These are phyloP conservation scores for Mytilinidion resinicola DNA, from an alignment of 495 filamentous ascomycete genomes.

Conservation along the genomic window DNA sequence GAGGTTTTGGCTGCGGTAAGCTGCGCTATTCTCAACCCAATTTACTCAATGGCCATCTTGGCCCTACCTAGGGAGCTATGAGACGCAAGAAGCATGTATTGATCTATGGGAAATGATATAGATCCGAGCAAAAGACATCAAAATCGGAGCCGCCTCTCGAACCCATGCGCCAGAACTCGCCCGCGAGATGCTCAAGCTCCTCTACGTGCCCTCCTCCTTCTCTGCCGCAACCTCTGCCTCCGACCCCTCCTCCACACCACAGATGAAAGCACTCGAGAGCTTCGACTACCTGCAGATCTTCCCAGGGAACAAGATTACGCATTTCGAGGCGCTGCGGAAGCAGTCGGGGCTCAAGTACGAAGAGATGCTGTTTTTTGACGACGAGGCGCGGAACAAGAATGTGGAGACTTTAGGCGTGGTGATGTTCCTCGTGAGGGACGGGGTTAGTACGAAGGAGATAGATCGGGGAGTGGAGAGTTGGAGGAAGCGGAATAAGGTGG, in stretches of 20 bases:
- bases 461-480: constrained; percentile 7
- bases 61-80: neutral
- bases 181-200: constrained; percentile 67
- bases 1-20: constrained; percentile 59
- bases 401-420: constrained; percentile 74
- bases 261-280: constrained; percentile 54
- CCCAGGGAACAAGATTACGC: constrained; percentile 75
- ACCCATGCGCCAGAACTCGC: constrained; percentile 76
- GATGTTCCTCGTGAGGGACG: constrained; percentile 73
- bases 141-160: constrained; percentile 72
- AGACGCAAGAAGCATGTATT: neutral
- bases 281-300: constrained; percentile 91
- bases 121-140: constrained; percentile 43
- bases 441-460: constrained; percentile 49
- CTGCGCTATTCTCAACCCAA: neutral
- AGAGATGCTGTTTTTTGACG: constrained; percentile 96
- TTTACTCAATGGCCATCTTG: too few relatives aligned
- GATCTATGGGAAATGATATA: neutral
- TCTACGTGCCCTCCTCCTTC: constrained; percentile 53
- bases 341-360: constrained; percentile 59
- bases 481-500: constrained; percentile 3
- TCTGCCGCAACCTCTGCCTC: constrained; percentile 36
- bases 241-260: constrained; percentile 25
- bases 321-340: constrained; percentile 68
- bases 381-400: constrained; percentile 80